Evolutionary conservation across 2,329 filamentous ascomycete species (phyloP).

Genomic region (Aspergillus puulaauensis): DNA sequence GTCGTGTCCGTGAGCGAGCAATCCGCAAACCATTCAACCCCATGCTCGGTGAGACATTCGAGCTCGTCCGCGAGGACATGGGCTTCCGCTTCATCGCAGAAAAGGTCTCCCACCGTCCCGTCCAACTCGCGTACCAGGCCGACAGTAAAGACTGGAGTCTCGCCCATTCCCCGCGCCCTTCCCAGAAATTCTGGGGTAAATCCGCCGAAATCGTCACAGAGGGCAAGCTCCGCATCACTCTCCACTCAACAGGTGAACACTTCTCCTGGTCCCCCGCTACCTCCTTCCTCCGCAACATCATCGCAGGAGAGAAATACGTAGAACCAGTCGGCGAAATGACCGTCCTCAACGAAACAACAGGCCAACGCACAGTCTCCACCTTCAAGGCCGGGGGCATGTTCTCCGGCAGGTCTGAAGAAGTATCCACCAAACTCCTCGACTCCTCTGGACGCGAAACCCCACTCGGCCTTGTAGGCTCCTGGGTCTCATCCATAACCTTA

Average conservation of each 20-base stretch:
- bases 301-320: slow-evolving; percentile 96
- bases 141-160: slow-evolving; percentile 85
- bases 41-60: slow-evolving; percentile 92
- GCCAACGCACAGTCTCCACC: slow-evolving; percentile 78
- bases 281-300: slow-evolving; percentile 90
- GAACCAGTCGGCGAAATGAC: slow-evolving; percentile 92
- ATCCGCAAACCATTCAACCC: slow-evolving; percentile 97
- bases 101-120: slow-evolving; percentile 90
- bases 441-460: slow-evolving; percentile 65
- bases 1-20: slow-evolving; percentile 82
- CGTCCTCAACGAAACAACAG: slow-evolving; percentile 78
- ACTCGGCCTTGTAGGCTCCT: slow-evolving; percentile 73
- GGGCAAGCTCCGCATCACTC: slow-evolving; percentile 74
- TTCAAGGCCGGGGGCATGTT: slow-evolving; percentile 98
- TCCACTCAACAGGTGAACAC: slow-evolving; percentile 74
- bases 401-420: slow-evolving; percentile 88
- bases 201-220: slow-evolving; percentile 92
- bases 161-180: slow-evolving; percentile 80
- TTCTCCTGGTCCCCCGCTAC: slow-evolving; percentile 90
- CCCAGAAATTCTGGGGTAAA: slow-evolving; percentile 99
- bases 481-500: slow-evolving; percentile 73
- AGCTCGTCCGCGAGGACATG: slow-evolving; percentile 82
- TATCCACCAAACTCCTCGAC: slow-evolving; percentile 72
- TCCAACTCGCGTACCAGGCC: slow-evolving; percentile 89
- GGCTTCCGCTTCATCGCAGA: slow-evolving; percentile 92